Evolutionary conservation across 192 early-diverging fungal genomes (phyloP).

Genomic region (Allomyces macrogynus): DNA sequence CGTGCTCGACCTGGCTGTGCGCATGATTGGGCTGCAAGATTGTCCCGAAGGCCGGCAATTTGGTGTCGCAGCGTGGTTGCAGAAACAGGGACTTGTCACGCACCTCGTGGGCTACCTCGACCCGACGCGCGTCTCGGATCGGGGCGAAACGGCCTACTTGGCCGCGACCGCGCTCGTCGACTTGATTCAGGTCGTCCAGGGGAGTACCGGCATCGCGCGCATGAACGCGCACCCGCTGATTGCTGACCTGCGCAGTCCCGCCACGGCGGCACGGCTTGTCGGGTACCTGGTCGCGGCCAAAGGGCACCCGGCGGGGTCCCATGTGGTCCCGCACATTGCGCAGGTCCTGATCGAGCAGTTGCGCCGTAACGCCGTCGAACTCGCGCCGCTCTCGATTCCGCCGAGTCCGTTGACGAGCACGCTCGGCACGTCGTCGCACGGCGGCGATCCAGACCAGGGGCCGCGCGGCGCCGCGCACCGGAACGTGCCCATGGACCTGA

Average conservation of each 20-base stretch:
- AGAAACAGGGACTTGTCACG: conserved; percentile 52
- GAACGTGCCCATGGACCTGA: conserved; percentile 46
- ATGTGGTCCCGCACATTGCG: conserved; percentile 77
- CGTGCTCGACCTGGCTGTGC: conserved; percentile 76
- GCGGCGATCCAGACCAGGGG: conserved; percentile 8
- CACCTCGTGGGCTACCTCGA: conserved; percentile 58
- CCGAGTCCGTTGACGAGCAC: not conserved
- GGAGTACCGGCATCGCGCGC: conserved; percentile 39
- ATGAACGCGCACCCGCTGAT: conserved; percentile 41
- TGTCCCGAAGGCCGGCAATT: conserved; percentile 65
- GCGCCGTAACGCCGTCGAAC: conserved; percentile 55
- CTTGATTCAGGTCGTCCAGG: conserved; percentile 60
- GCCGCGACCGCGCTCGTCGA: conserved; percentile 62
- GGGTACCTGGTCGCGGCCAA: conserved; percentile 69
- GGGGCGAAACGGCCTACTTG: conserved; percentile 44
- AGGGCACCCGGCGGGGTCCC: conserved; percentile 53
- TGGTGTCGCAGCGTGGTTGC: conserved; percentile 52
- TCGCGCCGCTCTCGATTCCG: too few relatives aligned
- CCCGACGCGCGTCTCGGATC: conserved; percentile 36
- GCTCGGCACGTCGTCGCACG: not conserved
- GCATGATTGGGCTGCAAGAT: conserved; percentile 81
- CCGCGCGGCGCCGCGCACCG: conserved; percentile 10
- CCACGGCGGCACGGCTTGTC: conserved; percentile 49
- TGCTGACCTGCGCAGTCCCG: conserved; percentile 35
- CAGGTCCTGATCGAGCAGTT: conserved; percentile 95